Evolutionary conservation across 257 asterid species (phyloP).

Genomic region (Ajuga chamaepitys): DNA sequence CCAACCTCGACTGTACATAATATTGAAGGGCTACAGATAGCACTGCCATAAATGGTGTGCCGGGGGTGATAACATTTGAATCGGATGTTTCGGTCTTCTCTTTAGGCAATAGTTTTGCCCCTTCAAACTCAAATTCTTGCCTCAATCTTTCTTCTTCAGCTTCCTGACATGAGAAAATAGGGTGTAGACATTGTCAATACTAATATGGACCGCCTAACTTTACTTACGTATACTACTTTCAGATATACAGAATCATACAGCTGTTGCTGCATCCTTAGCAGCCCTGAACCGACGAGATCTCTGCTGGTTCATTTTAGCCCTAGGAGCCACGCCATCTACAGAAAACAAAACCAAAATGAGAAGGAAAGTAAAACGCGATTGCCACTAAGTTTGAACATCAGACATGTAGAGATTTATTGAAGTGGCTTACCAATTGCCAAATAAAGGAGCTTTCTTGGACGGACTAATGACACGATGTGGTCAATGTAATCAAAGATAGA

Average conservation of each 20-base stretch:
- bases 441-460: conserved; percentile 92
- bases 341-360: background rate
- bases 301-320: conserved; percentile 99
- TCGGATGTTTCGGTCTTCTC: conserved; percentile 86
- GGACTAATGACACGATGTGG: conserved; percentile 74
- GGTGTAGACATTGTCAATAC: conserved; percentile 9
- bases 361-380: background rate
- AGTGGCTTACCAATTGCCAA: conserved; percentile 84
- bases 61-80: conserved; percentile 94
- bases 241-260: conserved; percentile 43
- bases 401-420: background rate
- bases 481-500: conserved; percentile 86
- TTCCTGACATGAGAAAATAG: conserved; percentile 42
- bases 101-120: conserved; percentile 40
- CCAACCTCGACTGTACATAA: conserved; percentile 74
- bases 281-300: conserved; percentile 97
- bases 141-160: conserved; percentile 80
- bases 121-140: conserved; percentile 67
- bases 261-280: conserved; percentile 95
- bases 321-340: conserved; percentile 98
- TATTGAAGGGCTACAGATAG: conserved; percentile 93
- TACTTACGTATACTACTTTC: conserved; percentile 6
- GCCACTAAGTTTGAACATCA: conserved; percentile 7
- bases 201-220: conserved; percentile 1
- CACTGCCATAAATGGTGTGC: conserved; percentile 90